A percentile compares a stretch with the other conserved stretches of the same genome.
Evolutionary conservation across 2,329 filamentous ascomycete species (phyloP).

Genomic region (Pyrenochaeta sp.): DNA sequence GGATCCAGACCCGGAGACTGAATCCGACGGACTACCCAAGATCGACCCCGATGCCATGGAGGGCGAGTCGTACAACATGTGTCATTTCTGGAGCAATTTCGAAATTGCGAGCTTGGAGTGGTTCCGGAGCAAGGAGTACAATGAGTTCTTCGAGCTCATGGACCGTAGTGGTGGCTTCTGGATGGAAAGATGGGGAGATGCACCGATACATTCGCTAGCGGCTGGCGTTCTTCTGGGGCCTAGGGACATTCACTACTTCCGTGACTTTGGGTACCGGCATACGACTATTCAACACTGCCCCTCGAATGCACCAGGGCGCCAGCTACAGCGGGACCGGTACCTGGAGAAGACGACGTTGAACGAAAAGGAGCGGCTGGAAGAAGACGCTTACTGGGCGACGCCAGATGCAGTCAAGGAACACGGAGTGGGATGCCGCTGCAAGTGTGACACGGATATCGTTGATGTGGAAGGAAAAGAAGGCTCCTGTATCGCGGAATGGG

Average conservation of each 20-base stretch:
- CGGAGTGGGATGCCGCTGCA: conserved; percentile 93
- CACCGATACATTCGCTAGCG: conserved; percentile 95
- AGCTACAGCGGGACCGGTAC: conserved; percentile 80
- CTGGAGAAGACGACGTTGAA: conserved; percentile 82
- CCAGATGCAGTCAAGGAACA: conserved; percentile 91
- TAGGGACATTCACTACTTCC: conserved; percentile 95
- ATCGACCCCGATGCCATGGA: conserved; percentile 95
- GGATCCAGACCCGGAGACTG: conserved; percentile 77
- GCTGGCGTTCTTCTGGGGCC: conserved; percentile 85
- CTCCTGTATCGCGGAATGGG: conserved; percentile 94
- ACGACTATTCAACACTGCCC: conserved; percentile 99
- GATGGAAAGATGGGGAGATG: conserved; percentile 99
- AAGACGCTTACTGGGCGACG: conserved; percentile 95
- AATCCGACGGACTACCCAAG: conserved; percentile 73
- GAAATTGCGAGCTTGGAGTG: conserved; percentile 94
- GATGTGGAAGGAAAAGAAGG: conserved; percentile 98
- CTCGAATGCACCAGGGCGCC: conserved; percentile 88
- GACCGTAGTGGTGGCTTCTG: conserved; percentile 97
- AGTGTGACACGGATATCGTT: conserved; percentile 95
- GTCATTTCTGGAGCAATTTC: conserved; percentile 99
- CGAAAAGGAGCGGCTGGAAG: conserved; percentile 83
- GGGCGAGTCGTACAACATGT: conserved; percentile 99
- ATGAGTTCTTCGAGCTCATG: conserved; percentile 99
- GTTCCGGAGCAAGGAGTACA: conserved; percentile 96
- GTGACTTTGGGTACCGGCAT: conserved; percentile 96